Evolutionary conservation across 306 rosid species (phyloP).

Genomic region (Fragaria ananassa): DNA sequence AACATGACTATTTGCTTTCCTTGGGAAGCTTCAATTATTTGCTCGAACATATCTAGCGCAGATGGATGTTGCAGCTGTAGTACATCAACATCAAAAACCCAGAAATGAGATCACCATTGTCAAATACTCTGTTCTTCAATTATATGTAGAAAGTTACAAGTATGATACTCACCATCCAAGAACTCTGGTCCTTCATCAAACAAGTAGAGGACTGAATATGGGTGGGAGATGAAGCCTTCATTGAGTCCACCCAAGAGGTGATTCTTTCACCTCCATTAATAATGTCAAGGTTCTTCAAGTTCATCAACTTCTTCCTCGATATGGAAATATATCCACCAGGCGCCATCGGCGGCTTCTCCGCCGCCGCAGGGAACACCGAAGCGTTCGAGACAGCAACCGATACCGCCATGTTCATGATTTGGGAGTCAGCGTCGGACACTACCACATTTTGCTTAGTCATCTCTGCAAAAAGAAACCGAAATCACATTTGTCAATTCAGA

Average conservation of each 20-base stretch:
- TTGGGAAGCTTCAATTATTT: constrained; percentile 64
- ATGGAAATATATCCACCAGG: constrained; percentile 61
- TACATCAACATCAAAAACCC: neutral
- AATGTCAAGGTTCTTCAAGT: constrained; percentile 60
- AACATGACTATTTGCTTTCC: constrained; percentile 89
- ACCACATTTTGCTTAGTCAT: constrained; percentile 86
- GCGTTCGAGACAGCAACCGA: constrained; percentile 36
- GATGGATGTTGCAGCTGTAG: constrained; percentile 74
- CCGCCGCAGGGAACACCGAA: constrained; percentile 32
- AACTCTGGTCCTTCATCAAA: constrained; percentile 41
- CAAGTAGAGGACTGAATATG: constrained; percentile 54
- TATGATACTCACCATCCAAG: constrained; percentile 64
- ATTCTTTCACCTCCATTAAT: constrained; percentile 60
- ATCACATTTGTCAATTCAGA: constrained; percentile 13
- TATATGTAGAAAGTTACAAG: neutral
- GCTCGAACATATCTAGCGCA: constrained; percentile 76
- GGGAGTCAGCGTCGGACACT: constrained; percentile 37
- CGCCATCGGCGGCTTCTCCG: constrained; percentile 50
- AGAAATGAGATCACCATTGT: neutral
- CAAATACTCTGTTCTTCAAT: neutral
- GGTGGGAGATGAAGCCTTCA: constrained; percentile 90
- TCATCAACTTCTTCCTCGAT: constrained; percentile 42
- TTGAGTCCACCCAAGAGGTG: constrained; percentile 77
- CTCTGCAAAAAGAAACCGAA: constrained; percentile 22
- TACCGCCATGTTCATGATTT: constrained; percentile 35